phyloP scores from a whole-genome alignment of 2,329 filamentous ascomycete species.

The Pochonia chlamydosporia region DNA sequence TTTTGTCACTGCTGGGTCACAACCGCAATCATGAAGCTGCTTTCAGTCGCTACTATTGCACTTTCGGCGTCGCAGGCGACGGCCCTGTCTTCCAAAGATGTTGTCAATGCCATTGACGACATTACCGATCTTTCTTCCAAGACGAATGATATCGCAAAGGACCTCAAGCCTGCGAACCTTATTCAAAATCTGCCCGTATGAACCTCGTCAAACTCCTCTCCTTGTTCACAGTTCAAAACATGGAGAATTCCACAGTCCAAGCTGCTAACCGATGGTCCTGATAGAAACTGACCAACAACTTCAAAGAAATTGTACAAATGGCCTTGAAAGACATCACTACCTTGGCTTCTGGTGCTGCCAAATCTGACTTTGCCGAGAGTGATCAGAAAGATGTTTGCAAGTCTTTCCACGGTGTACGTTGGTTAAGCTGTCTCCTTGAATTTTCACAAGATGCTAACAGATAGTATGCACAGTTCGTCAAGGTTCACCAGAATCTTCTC shows the following conservation, averaged over 20 bases:
- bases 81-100: conserved; percentile 4
- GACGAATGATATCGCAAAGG: conserved; percentile 5
- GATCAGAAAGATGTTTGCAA: conserved; percentile 13
- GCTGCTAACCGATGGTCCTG: no score
- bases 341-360: background rate
- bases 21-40: conserved; percentile 15
- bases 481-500: conserved; percentile 14
- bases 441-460: background rate
- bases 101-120: conserved; percentile 9
- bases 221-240: no score
- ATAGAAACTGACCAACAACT: background rate
- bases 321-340: background rate
- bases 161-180: conserved; percentile 4
- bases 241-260: no score
- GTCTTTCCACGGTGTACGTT: conserved; percentile 11
- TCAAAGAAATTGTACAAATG: background rate
- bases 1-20: no score
- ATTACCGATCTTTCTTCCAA: conserved; percentile 11
- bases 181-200: background rate
- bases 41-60: conserved; percentile 12
- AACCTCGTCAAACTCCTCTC: no score
- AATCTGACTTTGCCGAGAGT: conserved; percentile 1
- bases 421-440: background rate
- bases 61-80: conserved; percentile 11
- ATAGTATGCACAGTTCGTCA: conserved; percentile 10